Evolutionary conservation across 2,329 filamentous ascomycete species (phyloP), one percentile per base, ranked within the genome.

Genomic region (Botrytis tulipae): DNA sequence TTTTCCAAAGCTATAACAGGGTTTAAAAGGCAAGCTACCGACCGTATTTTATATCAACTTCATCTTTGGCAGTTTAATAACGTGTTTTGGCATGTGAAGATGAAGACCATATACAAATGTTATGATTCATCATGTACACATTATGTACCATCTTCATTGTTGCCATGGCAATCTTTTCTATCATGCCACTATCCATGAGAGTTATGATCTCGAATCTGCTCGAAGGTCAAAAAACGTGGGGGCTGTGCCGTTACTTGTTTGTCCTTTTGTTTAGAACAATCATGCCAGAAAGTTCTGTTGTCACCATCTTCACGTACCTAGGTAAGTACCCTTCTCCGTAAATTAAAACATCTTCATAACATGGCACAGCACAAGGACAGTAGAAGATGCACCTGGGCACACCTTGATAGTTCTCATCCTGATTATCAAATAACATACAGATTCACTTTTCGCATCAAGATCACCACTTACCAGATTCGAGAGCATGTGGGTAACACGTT

Each of bases 381-480:
- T 20, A 25, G 37, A 25, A 42, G 18, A 69, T 57, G 10, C 35
- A n/a, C n/a, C n/a, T n/a, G n/a, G n/a, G n/a, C n/a, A 57, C 35
- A 32, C 10, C n/a, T 25, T 69, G 48, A 69, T 32, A 22, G 10
- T 32, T 69, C 48, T 69, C 48, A 18, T 69, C 37, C 7, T 18
- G 10, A 57, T 12, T 32, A 42, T 42, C 35, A 32, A 57, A 9
- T n/a, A 32, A 12, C 37, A 42, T 69, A 10, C 37, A 57, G 42
- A 66, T 69, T 69, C 66, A 69, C 66, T 57, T 67, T 67, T 57
- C 37, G 42, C 10, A 42, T 16, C 32, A 62, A 46, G 16, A 35
- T 66, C 10, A 25, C 20, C 29, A 25, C 25, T 29, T 48, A 48
- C 18, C 32, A 35, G 25, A 6, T 35, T 25, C n/a, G n/a, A 69